Conservation (phyloP, 1,284 basidiomycete genomes). For the Ustilago shanxiensis region DNA sequence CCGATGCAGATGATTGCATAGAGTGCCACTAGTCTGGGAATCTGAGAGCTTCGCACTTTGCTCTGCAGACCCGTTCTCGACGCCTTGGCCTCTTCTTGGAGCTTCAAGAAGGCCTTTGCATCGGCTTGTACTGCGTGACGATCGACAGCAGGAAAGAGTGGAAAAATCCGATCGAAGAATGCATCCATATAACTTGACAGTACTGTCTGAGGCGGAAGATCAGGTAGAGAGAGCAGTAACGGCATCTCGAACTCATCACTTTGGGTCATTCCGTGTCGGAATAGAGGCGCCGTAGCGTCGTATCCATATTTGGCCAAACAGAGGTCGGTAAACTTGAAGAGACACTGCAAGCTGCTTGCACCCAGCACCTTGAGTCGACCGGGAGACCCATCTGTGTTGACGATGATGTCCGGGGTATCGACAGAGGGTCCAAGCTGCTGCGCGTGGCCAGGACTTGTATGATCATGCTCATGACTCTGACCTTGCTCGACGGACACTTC, state of each 20-base stretch:
- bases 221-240: conserved; percentile 1
- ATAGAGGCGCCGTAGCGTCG: conserved; percentile 19
- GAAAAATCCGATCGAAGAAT: conserved; percentile 17
- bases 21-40: conserved; percentile 6
- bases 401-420: conserved; percentile 10
- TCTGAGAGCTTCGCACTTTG: conserved; percentile 3
- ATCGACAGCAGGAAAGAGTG: conserved; percentile 15
- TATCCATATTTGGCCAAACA: conserved; percentile 11
- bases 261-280: conserved; percentile 17
- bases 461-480: not conserved
- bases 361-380: conserved; percentile 17
- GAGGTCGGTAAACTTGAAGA: conserved; percentile 22
- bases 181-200: conserved; percentile 8
- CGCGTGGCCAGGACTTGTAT: not conserved
- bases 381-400: conserved; percentile 14
- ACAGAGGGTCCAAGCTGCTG: too few relatives aligned
- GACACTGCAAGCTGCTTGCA: conserved; percentile 20
- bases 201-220: conserved; percentile 2
- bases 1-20: conserved; percentile 18
- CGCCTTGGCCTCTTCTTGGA: conserved; percentile 1
- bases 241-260: conserved; percentile 21
- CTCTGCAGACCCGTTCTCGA: not conserved
- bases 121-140: conserved; percentile 13
- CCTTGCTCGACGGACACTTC: conserved; percentile 10
- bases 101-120: not conserved